A percentile compares a stretch with the other conserved stretches of the same genome.
Conservation (phyloP, 345 rosid species). For the Draba incana region DNA sequence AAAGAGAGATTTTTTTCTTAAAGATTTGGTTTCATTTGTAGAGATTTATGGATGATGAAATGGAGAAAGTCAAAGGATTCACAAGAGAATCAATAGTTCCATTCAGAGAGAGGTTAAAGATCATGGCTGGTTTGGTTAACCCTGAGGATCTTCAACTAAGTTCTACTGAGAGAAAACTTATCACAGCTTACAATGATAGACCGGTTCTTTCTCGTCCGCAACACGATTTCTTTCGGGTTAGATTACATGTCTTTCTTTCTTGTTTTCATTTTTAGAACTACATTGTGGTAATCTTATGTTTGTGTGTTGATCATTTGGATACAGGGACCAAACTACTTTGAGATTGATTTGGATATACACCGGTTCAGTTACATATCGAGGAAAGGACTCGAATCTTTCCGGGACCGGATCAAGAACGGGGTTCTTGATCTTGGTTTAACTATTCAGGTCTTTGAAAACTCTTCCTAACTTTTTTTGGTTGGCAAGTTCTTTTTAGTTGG, state of each 20-base stretch:
- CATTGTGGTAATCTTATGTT: slow-evolving; percentile 6
- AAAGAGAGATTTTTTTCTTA: background rate
- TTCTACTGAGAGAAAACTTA: slow-evolving; percentile 73
- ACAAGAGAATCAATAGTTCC: slow-evolving; percentile 62
- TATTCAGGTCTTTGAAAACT: slow-evolving; percentile 61
- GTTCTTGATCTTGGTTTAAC: slow-evolving; percentile 73
- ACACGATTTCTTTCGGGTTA: slow-evolving; percentile 71
- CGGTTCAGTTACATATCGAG: slow-evolving; percentile 88
- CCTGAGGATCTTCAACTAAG: slow-evolving; percentile 73
- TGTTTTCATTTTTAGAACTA: background rate
- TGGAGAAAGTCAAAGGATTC: slow-evolving; percentile 72
- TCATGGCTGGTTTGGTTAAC: slow-evolving; percentile 70
- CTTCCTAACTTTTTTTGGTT: background rate
- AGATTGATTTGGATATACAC: slow-evolving; percentile 82
- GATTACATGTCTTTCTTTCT: background rate
- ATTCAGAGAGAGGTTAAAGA: slow-evolving; percentile 79
- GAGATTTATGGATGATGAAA: slow-evolving; percentile 71
- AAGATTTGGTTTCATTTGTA: slow-evolving; percentile 34
- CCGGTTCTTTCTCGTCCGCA: slow-evolving; percentile 92
- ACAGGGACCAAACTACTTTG: slow-evolving; percentile 84
- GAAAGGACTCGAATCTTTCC: slow-evolving; percentile 87
- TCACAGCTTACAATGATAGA: slow-evolving; percentile 69
- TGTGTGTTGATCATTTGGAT: slow-evolving; percentile 21
- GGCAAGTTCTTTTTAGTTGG: slow-evolving; percentile 10
- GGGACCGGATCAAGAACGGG: slow-evolving; percentile 61